A percentile compares a stretch with the other conserved stretches of the same genome.
Evolutionary conservation across 768 basidiomycete species (phyloP).

Genomic region (Favolaschia claudopus): DNA sequence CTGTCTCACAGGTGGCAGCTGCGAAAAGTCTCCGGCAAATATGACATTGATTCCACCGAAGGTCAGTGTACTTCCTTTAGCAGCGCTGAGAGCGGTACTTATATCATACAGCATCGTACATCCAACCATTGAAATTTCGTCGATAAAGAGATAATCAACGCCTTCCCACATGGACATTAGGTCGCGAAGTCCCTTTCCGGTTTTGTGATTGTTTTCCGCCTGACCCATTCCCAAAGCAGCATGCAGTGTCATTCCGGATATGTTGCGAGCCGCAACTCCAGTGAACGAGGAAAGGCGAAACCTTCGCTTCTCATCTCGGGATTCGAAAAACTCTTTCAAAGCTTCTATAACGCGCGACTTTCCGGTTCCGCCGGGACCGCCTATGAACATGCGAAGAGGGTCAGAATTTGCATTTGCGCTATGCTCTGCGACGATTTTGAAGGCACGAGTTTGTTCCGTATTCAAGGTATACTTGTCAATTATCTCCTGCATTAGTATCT

Average conservation of each 20-base stretch:
- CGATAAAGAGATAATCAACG: conserved; percentile 48
- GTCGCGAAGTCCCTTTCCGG: conserved; percentile 4
- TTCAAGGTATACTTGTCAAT: not conserved
- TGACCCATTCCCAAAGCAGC: conserved; percentile 30
- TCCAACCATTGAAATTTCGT: conserved; percentile 50
- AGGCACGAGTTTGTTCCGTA: not conserved
- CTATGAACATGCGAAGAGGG: conserved; percentile 33
- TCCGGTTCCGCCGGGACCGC: conserved; percentile 38
- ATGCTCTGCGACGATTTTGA: not conserved
- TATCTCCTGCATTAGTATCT: not conserved
- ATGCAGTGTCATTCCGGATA: conserved; percentile 50
- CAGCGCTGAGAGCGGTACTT: conserved; percentile 38
- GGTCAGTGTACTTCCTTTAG: conserved; percentile 33
- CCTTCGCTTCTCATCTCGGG: conserved; percentile 23
- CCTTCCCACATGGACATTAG: conserved; percentile 44
- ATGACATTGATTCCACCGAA: conserved; percentile 52
- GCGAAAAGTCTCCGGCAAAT: conserved; percentile 53
- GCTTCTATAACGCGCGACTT: conserved; percentile 37
- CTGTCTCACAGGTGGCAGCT: conserved; percentile 46
- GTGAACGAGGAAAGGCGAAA: conserved; percentile 43
- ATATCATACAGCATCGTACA: conserved; percentile 40
- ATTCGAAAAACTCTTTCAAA: conserved; percentile 24
- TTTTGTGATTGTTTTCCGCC: not conserved
- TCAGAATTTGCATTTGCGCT: not conserved
- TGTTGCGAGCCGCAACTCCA: conserved; percentile 48